Conservation (phyloP, 345 rosid species). For the Anastatica hierochuntica region DNA sequence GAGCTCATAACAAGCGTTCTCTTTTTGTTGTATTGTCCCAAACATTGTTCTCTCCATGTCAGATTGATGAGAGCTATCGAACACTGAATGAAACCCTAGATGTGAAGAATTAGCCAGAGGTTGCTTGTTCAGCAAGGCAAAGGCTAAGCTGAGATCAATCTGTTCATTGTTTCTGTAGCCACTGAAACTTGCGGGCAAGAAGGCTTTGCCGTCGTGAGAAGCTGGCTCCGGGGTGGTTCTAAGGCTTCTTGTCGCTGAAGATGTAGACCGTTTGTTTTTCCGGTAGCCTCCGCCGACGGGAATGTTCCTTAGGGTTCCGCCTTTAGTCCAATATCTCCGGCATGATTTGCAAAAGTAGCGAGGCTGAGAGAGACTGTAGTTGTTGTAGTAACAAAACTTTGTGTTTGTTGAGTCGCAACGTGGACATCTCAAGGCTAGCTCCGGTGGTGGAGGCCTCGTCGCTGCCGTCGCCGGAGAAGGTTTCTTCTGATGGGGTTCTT, state of each 20-base stretch:
- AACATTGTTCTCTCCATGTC: background rate
- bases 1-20: slow-evolving; percentile 10
- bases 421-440: slow-evolving; percentile 61
- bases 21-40: background rate
- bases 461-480: slow-evolving; percentile 7
- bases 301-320: slow-evolving; percentile 68
- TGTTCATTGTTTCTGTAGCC: background rate
- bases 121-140: background rate
- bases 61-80: slow-evolving; percentile 20
- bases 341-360: slow-evolving; percentile 82
- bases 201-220: background rate
- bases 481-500: slow-evolving; percentile 17
- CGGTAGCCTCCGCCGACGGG: slow-evolving; percentile 81
- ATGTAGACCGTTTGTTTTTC: slow-evolving; percentile 52
- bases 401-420: slow-evolving; percentile 78
- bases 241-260: slow-evolving; percentile 18
- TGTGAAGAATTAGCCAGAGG: background rate
- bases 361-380: slow-evolving; percentile 79
- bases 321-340: slow-evolving; percentile 82
- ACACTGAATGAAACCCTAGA: background rate
- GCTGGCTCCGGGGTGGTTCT: background rate
- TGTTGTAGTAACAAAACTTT: slow-evolving; percentile 85
- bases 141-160: background rate
- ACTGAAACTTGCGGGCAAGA: background rate
- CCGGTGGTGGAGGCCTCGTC: slow-evolving; percentile 46